Evolutionary conservation across 768 basidiomycete genomes (phyloP), one percentile per base, ranked within the genome.

Genomic region (Pleurotus sapidus): DNA sequence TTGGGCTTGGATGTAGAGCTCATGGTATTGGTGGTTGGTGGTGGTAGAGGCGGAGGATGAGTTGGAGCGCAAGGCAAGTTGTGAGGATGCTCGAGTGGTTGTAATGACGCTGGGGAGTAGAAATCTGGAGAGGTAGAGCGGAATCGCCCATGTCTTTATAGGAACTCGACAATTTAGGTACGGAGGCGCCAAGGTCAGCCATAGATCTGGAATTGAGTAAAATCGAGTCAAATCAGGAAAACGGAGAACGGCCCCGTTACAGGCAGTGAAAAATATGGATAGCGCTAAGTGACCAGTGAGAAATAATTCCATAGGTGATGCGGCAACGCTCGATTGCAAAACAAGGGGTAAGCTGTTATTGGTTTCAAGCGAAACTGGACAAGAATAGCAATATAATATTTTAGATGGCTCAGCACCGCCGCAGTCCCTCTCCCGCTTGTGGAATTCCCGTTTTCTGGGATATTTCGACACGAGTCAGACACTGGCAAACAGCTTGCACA

Each of bases 191-290:
- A 59, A 57, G 57, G 59, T 59, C 2, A 9, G 30, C 30, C 30
- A 34, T 34, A 34, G 54, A 49, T 50, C 34, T 57, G 53, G 63
- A 70, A 59, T 58, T 70, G 67, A 66, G 63, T 65, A 70, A 70
- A 67, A 70, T 71, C 73, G 74, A 76, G 73, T 78, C 73, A 66
- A 74, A 73, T 64, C 66, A 68, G 70, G 67, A 64, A 64, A 68
- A 54, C 61, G 57, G 59, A 58, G 55, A 61, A 65, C 67, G 69
- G 64, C 53, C 63, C 68, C 67, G 68, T 65, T 58, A 61, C 56
- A 59, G 51, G 46, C 50, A 51, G 40, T 48, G 46, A 57, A 57
- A 57, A 38, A 57, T 64, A 59, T 64, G 61, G 62, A 64, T 69
- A 67, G 64, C 66, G 62, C 66, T 60, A 60, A 56, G 58, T 48